These are phyloP conservation scores for Rossbeevera mucosa DNA, from an alignment of 768 basidiomycete genomes.

Conservation along the genomic window DNA sequence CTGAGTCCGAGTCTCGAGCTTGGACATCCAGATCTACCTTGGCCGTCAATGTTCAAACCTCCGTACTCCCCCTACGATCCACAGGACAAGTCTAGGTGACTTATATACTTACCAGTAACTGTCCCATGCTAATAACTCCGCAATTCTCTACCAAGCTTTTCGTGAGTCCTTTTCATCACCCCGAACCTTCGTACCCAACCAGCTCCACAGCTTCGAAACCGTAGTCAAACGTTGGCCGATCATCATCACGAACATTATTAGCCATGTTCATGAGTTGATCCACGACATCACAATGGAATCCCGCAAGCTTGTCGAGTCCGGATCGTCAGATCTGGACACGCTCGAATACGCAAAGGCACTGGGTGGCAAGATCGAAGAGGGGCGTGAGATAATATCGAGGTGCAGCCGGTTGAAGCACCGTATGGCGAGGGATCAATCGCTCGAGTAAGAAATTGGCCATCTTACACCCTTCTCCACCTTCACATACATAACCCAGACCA, in stretches of 20 bases:
- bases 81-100: conserved; percentile 57
- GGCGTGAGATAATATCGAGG: conserved; percentile 69
- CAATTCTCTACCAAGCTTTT: conserved; percentile 46
- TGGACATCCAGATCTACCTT: background rate
- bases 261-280: conserved; percentile 65
- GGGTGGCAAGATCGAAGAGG: conserved; percentile 59
- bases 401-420: conserved; percentile 80
- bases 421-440: conserved; percentile 70
- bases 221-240: conserved; percentile 77
- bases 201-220: conserved; percentile 59
- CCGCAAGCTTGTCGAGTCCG: conserved; percentile 14
- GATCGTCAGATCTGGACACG: conserved; percentile 1
- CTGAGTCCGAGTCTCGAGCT: too few relatives aligned
- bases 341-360: conserved; percentile 23
- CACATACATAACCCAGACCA: conserved; percentile 38
- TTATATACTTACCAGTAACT: background rate
- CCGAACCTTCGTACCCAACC: background rate
- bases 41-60: conserved; percentile 38
- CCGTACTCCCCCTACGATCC: conserved; percentile 73
- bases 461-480: background rate
- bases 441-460: conserved; percentile 51
- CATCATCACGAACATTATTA: conserved; percentile 78
- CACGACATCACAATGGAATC: conserved; percentile 52
- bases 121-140: background rate
- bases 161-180: conserved; percentile 37